Conservation (phyloP, 1,284 basidiomycete genomes). For the Ceratobasidium sp. region DNA sequence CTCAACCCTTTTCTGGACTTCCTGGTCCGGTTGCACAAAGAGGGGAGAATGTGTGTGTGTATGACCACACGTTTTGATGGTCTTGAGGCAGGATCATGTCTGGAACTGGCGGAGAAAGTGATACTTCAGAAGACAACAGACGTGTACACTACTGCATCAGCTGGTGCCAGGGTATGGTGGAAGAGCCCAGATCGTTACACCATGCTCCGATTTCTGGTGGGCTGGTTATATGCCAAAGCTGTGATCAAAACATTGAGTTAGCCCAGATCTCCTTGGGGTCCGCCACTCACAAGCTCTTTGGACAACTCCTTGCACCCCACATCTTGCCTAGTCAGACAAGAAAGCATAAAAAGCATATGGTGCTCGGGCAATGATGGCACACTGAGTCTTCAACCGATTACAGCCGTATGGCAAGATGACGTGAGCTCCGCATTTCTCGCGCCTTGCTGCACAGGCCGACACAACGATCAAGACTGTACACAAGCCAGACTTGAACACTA, state of each 20-base stretch:
- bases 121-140: conserved; percentile 24
- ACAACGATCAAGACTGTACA: too few relatives aligned
- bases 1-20: neutral
- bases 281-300: neutral
- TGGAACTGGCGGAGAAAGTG: neutral
- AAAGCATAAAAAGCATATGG: neutral
- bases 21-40: neutral
- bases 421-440: too few relatives aligned
- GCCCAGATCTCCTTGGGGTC: neutral
- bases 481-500: too few relatives aligned
- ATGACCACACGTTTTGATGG: conserved; percentile 27
- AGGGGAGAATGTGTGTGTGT: neutral
- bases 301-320: neutral
- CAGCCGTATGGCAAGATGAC: too few relatives aligned
- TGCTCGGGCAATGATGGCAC: neutral
- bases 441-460: too few relatives aligned
- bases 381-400: neutral
- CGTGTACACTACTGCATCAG: neutral
- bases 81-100: neutral
- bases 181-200: neutral
- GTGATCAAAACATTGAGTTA: neutral
- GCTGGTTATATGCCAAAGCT: neutral
- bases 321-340: neutral
- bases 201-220: neutral
- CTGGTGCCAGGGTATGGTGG: neutral